A percentile compares a stretch with the other conserved stretches of the same genome.
Conservation (phyloP, 2,329 filamentous ascomycete species). For the Nigrograna mackinnonii region DNA sequence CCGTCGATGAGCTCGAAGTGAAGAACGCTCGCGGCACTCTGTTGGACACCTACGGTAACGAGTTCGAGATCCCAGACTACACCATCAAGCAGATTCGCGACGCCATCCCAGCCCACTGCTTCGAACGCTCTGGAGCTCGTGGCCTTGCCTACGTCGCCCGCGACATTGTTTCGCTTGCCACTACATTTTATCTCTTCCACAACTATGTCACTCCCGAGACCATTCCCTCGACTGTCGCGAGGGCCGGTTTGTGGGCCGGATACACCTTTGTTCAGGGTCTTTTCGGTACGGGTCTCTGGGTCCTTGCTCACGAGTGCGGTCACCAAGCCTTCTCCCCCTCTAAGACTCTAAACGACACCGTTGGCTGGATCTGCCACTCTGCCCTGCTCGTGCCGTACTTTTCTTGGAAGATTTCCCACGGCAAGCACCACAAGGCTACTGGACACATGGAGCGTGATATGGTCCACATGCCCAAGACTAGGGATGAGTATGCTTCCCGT, state of each 20-base stretch:
- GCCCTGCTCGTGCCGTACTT: constrained; percentile 93
- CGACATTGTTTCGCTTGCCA: constrained; percentile 72
- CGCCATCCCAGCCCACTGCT: constrained; percentile 98
- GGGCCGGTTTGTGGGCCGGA: constrained; percentile 66
- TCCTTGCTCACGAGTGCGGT: constrained; percentile 96
- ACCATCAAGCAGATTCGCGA: constrained; percentile 97
- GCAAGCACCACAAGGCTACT: constrained; percentile 99
- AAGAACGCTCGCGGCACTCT: constrained; percentile 66
- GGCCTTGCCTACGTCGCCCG: constrained; percentile 84
- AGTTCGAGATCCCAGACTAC: constrained; percentile 91
- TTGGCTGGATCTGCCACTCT: constrained; percentile 91
- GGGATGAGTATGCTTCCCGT: constrained; percentile 76
- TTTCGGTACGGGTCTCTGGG: constrained; percentile 93
- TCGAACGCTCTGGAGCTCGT: constrained; percentile 76
- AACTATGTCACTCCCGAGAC: constrained; percentile 85
- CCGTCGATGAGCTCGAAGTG: constrained; percentile 57
- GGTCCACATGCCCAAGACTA: constrained; percentile 96
- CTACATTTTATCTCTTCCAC: constrained; percentile 86
- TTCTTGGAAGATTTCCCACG: constrained; percentile 98
- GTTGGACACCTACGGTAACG: constrained; percentile 90
- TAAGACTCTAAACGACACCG: constrained; percentile 85
- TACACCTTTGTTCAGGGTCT: constrained; percentile 87
- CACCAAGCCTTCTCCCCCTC: constrained; percentile 97
- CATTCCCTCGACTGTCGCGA: constrained; percentile 69
- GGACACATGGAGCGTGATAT: constrained; percentile 97